Evolutionary conservation across 2,329 filamentous ascomycete species (phyloP).

Genomic region (Colletotrichum truncatum): DNA sequence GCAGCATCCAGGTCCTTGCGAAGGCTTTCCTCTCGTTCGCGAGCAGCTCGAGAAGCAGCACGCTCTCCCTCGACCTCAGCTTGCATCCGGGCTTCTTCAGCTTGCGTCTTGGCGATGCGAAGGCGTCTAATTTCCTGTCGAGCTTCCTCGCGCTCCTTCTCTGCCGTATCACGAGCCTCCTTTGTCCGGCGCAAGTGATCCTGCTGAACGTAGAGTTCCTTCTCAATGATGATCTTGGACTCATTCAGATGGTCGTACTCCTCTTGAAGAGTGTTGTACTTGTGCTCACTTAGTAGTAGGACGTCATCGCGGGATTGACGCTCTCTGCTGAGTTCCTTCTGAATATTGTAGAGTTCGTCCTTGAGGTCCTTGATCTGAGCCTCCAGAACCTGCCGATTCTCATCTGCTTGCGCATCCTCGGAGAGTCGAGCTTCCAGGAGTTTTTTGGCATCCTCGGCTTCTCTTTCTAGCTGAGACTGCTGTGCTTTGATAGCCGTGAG

Average conservation of each 20-base stretch:
- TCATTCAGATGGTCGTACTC: constrained; percentile 90
- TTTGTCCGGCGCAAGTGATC: constrained; percentile 88
- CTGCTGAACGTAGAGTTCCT: constrained; percentile 95
- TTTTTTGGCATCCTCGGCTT: constrained; percentile 87
- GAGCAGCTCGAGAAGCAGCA: constrained; percentile 78
- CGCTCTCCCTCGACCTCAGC: constrained; percentile 85
- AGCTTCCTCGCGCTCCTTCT: constrained; percentile 89
- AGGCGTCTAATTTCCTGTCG: constrained; percentile 85
- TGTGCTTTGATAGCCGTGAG: constrained; percentile 87
- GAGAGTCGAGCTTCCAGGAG: constrained; percentile 89
- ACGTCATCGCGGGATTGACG: constrained; percentile 95
- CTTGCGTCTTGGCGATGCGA: constrained; percentile 82
- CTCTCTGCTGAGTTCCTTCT: constrained; percentile 90
- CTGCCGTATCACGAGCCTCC: constrained; percentile 81
- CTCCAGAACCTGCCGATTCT: constrained; percentile 85
- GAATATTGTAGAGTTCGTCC: constrained; percentile 81
- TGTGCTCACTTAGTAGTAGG: constrained; percentile 88
- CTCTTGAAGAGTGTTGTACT: constrained; percentile 81
- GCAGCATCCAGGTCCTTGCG: constrained; percentile 84
- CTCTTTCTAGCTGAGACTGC: constrained; percentile 84
- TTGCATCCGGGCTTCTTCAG: constrained; percentile 86
- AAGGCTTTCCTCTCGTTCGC: constrained; percentile 81
- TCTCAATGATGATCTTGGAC: constrained; percentile 96
- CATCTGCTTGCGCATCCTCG: constrained; percentile 85
- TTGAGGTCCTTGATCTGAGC: constrained; percentile 90